phyloP scores from a whole-genome alignment of 129 eudicot genomes.

The Tagetes patula region DNA sequence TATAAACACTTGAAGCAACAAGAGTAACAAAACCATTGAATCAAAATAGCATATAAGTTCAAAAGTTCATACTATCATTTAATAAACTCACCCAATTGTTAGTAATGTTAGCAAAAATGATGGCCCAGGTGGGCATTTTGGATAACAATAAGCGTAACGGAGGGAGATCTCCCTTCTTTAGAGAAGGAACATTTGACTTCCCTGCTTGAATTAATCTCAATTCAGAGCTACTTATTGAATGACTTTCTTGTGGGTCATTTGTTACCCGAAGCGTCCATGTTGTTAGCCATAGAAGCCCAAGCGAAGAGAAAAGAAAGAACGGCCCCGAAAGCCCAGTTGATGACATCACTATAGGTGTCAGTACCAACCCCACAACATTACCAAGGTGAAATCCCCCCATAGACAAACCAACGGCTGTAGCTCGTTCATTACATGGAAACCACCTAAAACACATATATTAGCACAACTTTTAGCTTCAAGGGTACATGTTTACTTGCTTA shows the following conservation, averaged over 20 bases:
- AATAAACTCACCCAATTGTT: slow-evolving; percentile 80
- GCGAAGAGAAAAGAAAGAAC: slow-evolving; percentile 74
- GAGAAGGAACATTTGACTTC: slow-evolving; percentile 47
- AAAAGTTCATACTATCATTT: background rate
- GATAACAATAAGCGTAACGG: slow-evolving; percentile 65
- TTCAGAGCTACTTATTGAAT: slow-evolving; percentile 56
- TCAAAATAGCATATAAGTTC: background rate
- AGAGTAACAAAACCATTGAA: background rate
- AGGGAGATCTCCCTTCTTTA: slow-evolving; percentile 57
- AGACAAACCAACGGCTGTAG: slow-evolving; percentile 91
- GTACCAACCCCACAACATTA: slow-evolving; percentile 79
- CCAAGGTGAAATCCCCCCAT: slow-evolving; percentile 99
- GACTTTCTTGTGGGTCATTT: slow-evolving; percentile 75
- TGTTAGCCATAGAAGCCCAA: slow-evolving; percentile 83
- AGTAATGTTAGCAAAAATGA: slow-evolving; percentile 81
- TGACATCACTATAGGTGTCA: slow-evolving; percentile 70
- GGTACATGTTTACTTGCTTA: background rate
- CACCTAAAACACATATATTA: slow-evolving; percentile 49
- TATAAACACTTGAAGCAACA: background rate
- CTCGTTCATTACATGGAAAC: slow-evolving; percentile 93
- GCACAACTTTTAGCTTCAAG: background rate
- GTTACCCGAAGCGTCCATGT: slow-evolving; percentile 66
- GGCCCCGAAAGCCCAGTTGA: slow-evolving; percentile 85
- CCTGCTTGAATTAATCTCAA: slow-evolving; percentile 81
- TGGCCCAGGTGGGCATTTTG: slow-evolving; percentile 93